Conservation (phyloP, 1,284 basidiomycete genomes). For the Malassezia sp. region DNA sequence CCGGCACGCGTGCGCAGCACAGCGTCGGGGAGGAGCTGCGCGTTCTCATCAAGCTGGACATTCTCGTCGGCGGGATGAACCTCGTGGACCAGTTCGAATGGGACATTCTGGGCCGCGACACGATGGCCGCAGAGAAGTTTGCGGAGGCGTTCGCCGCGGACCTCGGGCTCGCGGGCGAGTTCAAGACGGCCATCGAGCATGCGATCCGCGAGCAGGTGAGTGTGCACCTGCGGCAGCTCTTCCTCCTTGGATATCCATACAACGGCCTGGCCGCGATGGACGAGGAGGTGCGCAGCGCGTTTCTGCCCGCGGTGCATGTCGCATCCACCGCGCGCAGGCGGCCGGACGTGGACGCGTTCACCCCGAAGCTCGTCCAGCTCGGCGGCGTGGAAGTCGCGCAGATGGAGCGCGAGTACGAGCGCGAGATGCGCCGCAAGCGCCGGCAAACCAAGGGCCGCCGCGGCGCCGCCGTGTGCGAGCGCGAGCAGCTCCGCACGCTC, state of each 20-base stretch:
- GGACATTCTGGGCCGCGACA: constrained; percentile 67
- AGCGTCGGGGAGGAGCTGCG: constrained; percentile 62
- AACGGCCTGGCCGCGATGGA: constrained; percentile 70
- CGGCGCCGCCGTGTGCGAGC: constrained; percentile 79
- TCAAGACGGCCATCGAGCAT: constrained; percentile 83
- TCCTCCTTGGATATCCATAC: constrained; percentile 74
- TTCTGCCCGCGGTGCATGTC: constrained; percentile 58
- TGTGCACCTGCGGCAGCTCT: constrained; percentile 79
- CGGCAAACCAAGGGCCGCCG: constrained; percentile 76
- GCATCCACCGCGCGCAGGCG: constrained; percentile 53
- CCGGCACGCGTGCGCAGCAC: too few species aligned
- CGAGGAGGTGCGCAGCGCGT: constrained; percentile 79
- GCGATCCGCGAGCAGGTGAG: constrained; percentile 91
- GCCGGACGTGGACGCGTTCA: constrained; percentile 57
- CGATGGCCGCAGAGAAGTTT: constrained; percentile 79
- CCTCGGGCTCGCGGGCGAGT: constrained; percentile 75
- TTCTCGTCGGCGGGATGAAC: constrained; percentile 84
- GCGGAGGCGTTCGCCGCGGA: constrained; percentile 77
- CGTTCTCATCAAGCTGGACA: constrained; percentile 87
- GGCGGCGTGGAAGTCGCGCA: constrained; percentile 72
- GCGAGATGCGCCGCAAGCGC: constrained; percentile 71
- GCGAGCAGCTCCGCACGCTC: constrained; percentile 81
- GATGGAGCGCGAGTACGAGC: constrained; percentile 83
- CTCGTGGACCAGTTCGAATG: constrained; percentile 96
- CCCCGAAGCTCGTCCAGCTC: constrained; percentile 76